Percentiles rank a stretch among this genome's conserved stretches.
Evolutionary conservation across 768 basidiomycete species (phyloP).

Genomic region (Suillus lakei): DNA sequence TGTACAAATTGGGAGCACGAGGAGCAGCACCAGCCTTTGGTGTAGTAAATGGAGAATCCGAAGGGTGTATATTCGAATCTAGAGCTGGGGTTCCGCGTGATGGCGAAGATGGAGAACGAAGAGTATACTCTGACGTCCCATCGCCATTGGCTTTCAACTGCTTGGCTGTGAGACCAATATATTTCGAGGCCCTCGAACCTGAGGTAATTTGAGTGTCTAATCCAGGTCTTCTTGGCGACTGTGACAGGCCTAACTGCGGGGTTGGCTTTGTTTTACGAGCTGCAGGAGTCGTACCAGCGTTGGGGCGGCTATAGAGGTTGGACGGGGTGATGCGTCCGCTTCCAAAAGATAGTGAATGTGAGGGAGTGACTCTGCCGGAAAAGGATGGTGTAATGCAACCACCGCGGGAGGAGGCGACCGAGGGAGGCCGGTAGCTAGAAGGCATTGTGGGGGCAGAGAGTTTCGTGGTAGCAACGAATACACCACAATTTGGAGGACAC

Average conservation of each 20-base stretch:
- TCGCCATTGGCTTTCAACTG: conserved; percentile 53
- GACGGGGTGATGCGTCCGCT: conserved; percentile 65
- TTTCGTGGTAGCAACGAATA: conserved; percentile 86
- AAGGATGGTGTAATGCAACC: conserved; percentile 49
- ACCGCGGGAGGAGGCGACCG: conserved; percentile 74
- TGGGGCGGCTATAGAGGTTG: conserved; percentile 52
- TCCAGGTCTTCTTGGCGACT: conserved; percentile 28
- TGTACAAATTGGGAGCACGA: conserved; percentile 23
- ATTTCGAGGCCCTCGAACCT: conserved; percentile 85
- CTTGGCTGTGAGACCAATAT: conserved; percentile 82
- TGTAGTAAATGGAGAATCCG: conserved; percentile 66
- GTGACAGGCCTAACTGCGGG: conserved; percentile 38
- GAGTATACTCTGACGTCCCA: conserved; percentile 23
- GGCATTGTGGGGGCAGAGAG: conserved; percentile 79
- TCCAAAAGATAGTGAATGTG: conserved; percentile 38
- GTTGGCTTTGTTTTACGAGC: conserved; percentile 36
- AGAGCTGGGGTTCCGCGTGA: conserved; percentile 41
- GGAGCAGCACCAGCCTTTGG: conserved; percentile 57
- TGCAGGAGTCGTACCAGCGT: conserved; percentile 43
- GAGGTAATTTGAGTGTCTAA: conserved; percentile 62
- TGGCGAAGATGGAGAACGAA: conserved; percentile 38
- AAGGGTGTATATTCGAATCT: conserved; percentile 42
- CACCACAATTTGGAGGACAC: conserved; percentile 86
- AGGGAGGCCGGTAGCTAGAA: conserved; percentile 65
- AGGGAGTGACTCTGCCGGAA: conserved; percentile 52